Conservation (phyloP, 75 land plant species). For the Isoetes taiwanensis region DNA sequence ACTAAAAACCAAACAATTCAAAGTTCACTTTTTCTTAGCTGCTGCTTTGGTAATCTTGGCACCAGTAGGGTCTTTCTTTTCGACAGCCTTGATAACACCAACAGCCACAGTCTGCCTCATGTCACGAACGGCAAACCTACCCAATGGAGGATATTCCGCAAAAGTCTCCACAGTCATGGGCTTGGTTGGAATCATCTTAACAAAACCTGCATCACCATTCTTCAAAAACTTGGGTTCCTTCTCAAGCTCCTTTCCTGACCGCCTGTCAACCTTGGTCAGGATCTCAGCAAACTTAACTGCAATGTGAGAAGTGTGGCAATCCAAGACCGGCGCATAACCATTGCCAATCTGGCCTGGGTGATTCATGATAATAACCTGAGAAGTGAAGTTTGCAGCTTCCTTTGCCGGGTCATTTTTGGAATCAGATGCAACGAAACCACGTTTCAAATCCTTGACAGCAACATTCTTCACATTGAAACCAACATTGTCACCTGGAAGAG, state of each 20-base stretch:
- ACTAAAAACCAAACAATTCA: background rate
- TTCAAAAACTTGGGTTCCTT: slow-evolving; percentile 52
- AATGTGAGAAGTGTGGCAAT: slow-evolving; percentile 13
- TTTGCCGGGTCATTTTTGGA: slow-evolving; percentile 7
- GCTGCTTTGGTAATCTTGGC: slow-evolving; percentile 45
- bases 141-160: slow-evolving; percentile 70
- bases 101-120: slow-evolving; percentile 43
- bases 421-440: slow-evolving; percentile 14
- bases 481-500: slow-evolving; percentile 21
- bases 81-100: slow-evolving; percentile 40
- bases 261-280: slow-evolving; percentile 17
- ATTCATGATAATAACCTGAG: slow-evolving; percentile 14
- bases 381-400: slow-evolving; percentile 14
- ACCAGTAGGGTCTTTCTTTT: slow-evolving; percentile 42
- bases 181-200: slow-evolving; percentile 73
- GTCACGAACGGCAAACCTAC: slow-evolving; percentile 61
- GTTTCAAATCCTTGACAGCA: slow-evolving; percentile 14
- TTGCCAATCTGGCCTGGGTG: slow-evolving; percentile 8
- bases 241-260: slow-evolving; percentile 44
- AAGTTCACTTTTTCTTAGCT: slow-evolving; percentile 26
- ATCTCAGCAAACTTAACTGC: background rate
- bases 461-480: slow-evolving; percentile 24
- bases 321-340: slow-evolving; percentile 11
- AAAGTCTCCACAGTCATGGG: slow-evolving; percentile 85
- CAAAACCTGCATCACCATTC: slow-evolving; percentile 58